Evolutionary conservation across 2,329 filamentous ascomycete genomes (phyloP).

Genomic region (Xylariaceae sp.): DNA sequence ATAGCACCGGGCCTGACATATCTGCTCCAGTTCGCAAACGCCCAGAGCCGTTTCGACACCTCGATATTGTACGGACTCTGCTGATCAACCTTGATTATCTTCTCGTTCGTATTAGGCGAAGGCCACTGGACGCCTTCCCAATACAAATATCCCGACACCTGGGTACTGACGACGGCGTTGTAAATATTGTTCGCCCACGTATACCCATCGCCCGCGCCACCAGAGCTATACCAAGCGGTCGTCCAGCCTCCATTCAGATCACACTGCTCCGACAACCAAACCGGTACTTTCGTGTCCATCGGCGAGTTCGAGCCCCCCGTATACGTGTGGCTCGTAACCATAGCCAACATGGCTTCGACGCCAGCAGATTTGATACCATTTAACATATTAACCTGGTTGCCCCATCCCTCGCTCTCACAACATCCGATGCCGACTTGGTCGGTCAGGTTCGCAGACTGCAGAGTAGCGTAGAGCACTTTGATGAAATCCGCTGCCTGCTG

Average conservation of each 20-base stretch:
- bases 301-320: conserved; percentile 32
- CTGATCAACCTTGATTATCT: conserved; percentile 45
- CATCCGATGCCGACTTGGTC: conserved; percentile 25
- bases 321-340: conserved; percentile 39
- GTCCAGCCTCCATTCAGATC: conserved; percentile 41
- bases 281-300: conserved; percentile 31
- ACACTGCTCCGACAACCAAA: conserved; percentile 49
- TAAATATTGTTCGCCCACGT: conserved; percentile 55
- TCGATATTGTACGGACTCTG: conserved; percentile 32
- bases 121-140: conserved; percentile 41
- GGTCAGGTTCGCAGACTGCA: conserved; percentile 22
- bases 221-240: conserved; percentile 44
- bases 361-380: conserved; percentile 33
- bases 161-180: conserved; percentile 43
- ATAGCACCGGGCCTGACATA: conserved; percentile 36
- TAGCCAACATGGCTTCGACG: conserved; percentile 31
- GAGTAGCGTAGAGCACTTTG: conserved; percentile 22
- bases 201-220: conserved; percentile 47
- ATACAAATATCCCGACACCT: conserved; percentile 50
- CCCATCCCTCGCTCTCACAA: conserved; percentile 36
- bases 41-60: conserved; percentile 35
- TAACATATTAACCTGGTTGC: conserved; percentile 33
- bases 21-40: conserved; percentile 38
- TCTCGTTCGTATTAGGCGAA: conserved; percentile 35
- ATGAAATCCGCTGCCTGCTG: conserved; percentile 26